phyloP scores from a whole-genome alignment of 2,329 filamentous ascomycete species.

The Colletotrichum lupini region DNA sequence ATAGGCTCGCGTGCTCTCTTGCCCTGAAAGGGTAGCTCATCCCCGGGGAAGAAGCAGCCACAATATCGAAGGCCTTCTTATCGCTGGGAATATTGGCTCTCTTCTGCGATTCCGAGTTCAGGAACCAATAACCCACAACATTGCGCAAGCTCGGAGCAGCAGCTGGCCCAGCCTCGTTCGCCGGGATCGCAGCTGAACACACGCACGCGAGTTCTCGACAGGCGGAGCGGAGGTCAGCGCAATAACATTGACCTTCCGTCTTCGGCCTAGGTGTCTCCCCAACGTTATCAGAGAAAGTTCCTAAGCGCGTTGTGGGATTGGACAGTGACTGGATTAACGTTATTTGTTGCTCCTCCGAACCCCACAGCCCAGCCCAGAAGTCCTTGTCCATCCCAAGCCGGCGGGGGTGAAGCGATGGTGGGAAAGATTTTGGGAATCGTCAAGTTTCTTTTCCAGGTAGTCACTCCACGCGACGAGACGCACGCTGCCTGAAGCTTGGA shows the following conservation, averaged over 20 bases:
- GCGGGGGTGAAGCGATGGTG: not conserved
- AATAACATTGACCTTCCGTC: conserved; percentile 17
- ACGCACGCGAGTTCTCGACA: not conserved
- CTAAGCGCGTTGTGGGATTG: not conserved
- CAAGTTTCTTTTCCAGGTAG: not conserved
- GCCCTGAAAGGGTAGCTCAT: conserved; percentile 22
- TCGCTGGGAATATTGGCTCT: not conserved
- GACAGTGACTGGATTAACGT: conserved; percentile 26
- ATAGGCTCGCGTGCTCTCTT: conserved; percentile 23
- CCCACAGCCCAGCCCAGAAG: conserved; percentile 14
- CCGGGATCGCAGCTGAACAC: not conserved
- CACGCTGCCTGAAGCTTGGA: not conserved
- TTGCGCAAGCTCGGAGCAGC: not conserved
- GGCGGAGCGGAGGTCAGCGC: conserved; percentile 15
- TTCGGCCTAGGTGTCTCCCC: conserved; percentile 16
- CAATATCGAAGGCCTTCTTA: not conserved
- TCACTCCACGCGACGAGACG: not conserved
- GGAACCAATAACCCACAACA: not conserved
- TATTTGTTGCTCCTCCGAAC: conserved; percentile 13
- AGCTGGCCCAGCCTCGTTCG: not conserved
- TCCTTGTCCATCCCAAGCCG: not conserved
- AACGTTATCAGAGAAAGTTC: conserved; percentile 22
- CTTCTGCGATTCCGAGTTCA: not conserved
- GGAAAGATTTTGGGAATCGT: not conserved
- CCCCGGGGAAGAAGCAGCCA: not conserved